phyloP scores from a whole-genome alignment of 371 early-diverging fungal species.

The Rhizopus arrhizus region DNA sequence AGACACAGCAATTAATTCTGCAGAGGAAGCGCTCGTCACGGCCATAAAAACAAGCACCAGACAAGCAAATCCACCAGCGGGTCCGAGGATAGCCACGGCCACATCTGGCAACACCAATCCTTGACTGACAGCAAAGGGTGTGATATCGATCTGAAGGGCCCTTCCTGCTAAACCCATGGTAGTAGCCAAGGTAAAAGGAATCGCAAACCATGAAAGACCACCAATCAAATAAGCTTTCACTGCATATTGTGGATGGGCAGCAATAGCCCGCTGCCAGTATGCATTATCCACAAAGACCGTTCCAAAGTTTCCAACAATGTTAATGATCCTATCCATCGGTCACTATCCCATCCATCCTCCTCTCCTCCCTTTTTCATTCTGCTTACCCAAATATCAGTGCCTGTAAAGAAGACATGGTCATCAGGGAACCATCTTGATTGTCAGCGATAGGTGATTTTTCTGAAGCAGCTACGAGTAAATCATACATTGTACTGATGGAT shows the following conservation, averaged over 20 bases:
- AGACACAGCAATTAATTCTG: constrained; percentile 72
- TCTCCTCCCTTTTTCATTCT: background rate
- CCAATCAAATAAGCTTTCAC: constrained; percentile 72
- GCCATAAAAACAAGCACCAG: constrained; percentile 73
- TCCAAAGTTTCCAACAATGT: constrained; percentile 74
- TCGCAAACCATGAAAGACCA: constrained; percentile 73
- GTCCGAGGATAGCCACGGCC: constrained; percentile 63
- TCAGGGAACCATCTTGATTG: constrained; percentile 63
- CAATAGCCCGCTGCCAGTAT: constrained; percentile 76
- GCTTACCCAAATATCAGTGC: constrained; percentile 63
- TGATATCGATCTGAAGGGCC: constrained; percentile 60
- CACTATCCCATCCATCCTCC: background rate
- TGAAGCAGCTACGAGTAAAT: constrained; percentile 56
- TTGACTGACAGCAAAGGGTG: constrained; percentile 55
- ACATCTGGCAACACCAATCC: constrained; percentile 69
- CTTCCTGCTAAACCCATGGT: constrained; percentile 70
- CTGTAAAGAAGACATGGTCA: constrained; percentile 68
- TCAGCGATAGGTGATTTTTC: constrained; percentile 53
- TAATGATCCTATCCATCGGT: constrained; percentile 49
- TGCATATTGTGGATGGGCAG: constrained; percentile 65
- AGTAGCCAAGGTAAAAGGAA: constrained; percentile 72
- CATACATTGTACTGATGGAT: constrained; percentile 66
- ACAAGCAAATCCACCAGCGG: constrained; percentile 63
- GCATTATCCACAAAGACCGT: constrained; percentile 76
- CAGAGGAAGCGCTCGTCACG: constrained; percentile 69